phyloP scores from a whole-genome alignment of 164 flowering plant species.

The Macadamia tetraphylla region DNA sequence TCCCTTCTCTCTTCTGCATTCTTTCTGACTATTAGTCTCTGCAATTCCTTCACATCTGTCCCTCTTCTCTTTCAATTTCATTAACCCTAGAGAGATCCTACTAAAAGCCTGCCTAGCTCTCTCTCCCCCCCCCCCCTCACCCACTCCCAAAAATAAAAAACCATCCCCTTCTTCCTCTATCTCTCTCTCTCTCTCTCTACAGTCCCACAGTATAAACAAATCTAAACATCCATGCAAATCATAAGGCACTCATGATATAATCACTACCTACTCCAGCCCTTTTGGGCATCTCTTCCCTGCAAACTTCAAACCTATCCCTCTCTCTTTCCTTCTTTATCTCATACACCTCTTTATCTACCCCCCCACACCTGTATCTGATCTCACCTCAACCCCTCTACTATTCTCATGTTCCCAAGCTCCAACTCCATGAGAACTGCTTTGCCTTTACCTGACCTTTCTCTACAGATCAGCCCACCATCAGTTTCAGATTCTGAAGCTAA shows the following conservation, averaged over 20 bases:
- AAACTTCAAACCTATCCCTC: constrained; percentile 7
- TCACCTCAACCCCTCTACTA: background rate
- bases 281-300: constrained; percentile 6
- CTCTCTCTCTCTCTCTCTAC: constrained; percentile 12
- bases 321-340: constrained; percentile 3
- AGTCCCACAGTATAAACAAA: background rate
- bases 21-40: constrained; percentile 20
- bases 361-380: background rate
- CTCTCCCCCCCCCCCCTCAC: background rate
- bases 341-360: background rate
- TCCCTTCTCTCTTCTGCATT: constrained; percentile 7
- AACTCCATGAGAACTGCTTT: constrained; percentile 27
- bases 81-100: constrained; percentile 23
- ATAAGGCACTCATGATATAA: constrained; percentile 83
- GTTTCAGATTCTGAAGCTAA: constrained; percentile 18
- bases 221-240: constrained; percentile 52
- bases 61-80: constrained; percentile 7
- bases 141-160: too few species aligned
- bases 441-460: constrained; percentile 64
- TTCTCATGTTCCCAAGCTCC: constrained; percentile 16
- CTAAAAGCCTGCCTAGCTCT: constrained; percentile 18
- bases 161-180: constrained; percentile 4
- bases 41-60: constrained; percentile 10
- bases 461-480: constrained; percentile 76
- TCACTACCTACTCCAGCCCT: constrained; percentile 19